Base-by-base conservation (phyloP, 2,329 filamentous ascomycete genomes). In the Fusarium aywerte region DNA sequence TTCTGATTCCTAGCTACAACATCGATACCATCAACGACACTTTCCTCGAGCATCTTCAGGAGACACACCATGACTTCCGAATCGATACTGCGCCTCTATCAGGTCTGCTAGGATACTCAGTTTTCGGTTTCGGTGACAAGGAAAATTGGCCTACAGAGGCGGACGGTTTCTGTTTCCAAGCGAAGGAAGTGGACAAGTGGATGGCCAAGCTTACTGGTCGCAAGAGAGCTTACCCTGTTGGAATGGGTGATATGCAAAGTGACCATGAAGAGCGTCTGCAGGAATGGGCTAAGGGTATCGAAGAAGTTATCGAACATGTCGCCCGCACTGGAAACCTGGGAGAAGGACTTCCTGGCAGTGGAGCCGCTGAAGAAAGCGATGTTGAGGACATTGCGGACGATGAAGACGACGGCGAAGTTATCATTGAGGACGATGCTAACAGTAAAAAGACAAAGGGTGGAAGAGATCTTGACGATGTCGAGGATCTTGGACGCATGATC, bases 51-150 rank as follows among this genome's bases (percentile, higher is more conserved):
- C 93, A 97, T 76, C 81, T 99, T 7, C 85, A 91, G 75, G 95
- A 99, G 77, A 98, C 94, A 0, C 95, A 98, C 76, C 89, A 98
- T 80, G 96, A 99, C 78, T 98, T 98, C 82, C 89, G 95, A 58
- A 96, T 99, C 69, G 94, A 98, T 73, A 97, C 93, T 0, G 90
- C 92, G 0, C 91, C 96, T 1, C 80, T 99, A 44, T 89, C 90
- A 0, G 81, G 84, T 2, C 79, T 98, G 16, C 81, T 94, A 4
- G 95, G 95, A 10, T 98, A 97, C 75, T 92, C 92, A 0, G 93
- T 98, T 0, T 98, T 98, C 80, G 96, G 96, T 0, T 91, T 97
- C 74, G 95, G 95, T 18, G 95, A 98, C 76, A 89, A 87, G 65
- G 92, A 97, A 76, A 93, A 92, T 58, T 99, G 96, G 95, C 92